Evolutionary conservation across 768 basidiomycete genomes (phyloP), one percentile per base, ranked within the genome.

Genomic region (Tulasnella sp.): DNA sequence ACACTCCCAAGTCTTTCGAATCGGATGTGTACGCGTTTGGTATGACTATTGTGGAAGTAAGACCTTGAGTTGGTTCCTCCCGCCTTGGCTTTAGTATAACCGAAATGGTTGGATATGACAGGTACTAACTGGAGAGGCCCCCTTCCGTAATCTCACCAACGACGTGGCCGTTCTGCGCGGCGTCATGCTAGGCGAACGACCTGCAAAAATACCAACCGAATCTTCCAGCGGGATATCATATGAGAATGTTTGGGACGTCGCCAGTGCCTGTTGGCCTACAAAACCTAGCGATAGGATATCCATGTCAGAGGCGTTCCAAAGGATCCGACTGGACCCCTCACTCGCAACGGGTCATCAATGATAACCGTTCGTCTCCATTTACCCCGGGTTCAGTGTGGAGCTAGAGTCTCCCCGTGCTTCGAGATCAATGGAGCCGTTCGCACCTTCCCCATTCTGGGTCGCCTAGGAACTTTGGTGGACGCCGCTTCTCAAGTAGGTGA

Each of bases 31-130:
- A 55, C n/a, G 40, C 73, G n/a, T 74, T 74, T n/a, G 44, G 46
- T 23, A 74, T 74, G 73, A 74, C 73, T n/a, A 74, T 74, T 74
- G 40, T 46, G 7, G 73, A 74, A 46, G 73, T 46, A 51, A 26
- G 26, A 20, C 3, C 42, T 11, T 26, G 29, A 26, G 16, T 44
- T 29, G 16, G 26, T 35, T 16, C 37, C 2, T 13, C 26, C 10
- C 42, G 0, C 40, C 40, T 40, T 9, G 9, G 40, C 3, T 40
- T 40, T 37, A 26, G 26, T 32, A 16, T 44, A 23, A 10, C 44
- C 37, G n/a, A 5, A 39, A 11, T n/a, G 16, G 7, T 32, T 10
- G 4, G 11, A n/a, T 7, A 23, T 55, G n/a, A 20, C 51, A 74
- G 73, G 73, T 74, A n/a, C 15, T 74, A 16, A 74, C 44, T 6